Evolutionary conservation across 441 rosid species (phyloP).

Genomic region (Mallotus japonicus): DNA sequence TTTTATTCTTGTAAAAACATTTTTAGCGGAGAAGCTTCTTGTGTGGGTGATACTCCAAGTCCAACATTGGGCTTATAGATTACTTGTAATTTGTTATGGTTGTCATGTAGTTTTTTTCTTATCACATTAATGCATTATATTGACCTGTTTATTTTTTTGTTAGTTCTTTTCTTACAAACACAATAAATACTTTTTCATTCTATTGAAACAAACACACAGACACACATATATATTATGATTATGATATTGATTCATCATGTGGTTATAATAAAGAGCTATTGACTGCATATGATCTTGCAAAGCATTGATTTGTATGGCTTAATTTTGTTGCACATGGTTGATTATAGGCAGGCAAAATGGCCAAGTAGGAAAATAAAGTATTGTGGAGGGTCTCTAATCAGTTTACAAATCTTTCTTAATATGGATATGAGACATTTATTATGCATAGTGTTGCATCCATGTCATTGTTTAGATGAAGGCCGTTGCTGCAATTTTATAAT

Average conservation of each 20-base stretch:
- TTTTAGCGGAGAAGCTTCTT: not conserved
- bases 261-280: not conserved
- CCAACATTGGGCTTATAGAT: not conserved
- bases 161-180: too few species aligned
- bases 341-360: not conserved
- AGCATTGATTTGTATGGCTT: not conserved
- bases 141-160: too few species aligned
- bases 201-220: not conserved
- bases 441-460: not conserved
- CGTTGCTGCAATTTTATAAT: constrained; percentile 14
- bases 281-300: not conserved
- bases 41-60: not conserved
- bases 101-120: not conserved
- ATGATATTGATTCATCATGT: not conserved
- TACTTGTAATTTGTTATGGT: not conserved
- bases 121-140: not conserved
- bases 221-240: not conserved
- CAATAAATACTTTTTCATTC: not conserved
- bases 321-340: not conserved
- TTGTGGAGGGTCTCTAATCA: not conserved
- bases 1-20: not conserved
- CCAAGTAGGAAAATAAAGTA: not conserved
- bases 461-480: not conserved
- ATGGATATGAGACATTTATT: not conserved
- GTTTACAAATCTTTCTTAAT: not conserved